A percentile compares a stretch with the other conserved stretches of the same genome.
These are phyloP conservation scores for Dendrobium chrysotoxum DNA, from an alignment of 106 monocot species.

Conservation along the genomic window DNA sequence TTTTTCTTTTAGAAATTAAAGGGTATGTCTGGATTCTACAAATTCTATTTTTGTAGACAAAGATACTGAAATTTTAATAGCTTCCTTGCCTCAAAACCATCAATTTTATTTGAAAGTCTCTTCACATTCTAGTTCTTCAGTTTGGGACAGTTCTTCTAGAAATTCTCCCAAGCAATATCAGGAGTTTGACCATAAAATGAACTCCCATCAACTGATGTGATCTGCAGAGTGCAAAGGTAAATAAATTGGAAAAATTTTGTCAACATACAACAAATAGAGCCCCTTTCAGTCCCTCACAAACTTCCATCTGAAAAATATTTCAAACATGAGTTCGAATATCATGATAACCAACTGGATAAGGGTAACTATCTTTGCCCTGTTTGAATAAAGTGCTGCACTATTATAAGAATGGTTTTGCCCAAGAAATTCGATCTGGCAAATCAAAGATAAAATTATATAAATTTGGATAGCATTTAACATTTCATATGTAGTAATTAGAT, in stretches of 20 bases:
- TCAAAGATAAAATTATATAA: too few species aligned
- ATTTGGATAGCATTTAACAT: too few species aligned
- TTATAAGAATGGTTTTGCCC: constrained; percentile 23
- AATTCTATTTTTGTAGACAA: background rate
- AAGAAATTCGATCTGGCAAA: constrained; percentile 70
- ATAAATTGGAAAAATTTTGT: background rate
- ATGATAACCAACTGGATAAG: constrained; percentile 83
- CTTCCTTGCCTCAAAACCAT: constrained; percentile 72
- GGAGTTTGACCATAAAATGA: constrained; percentile 75
- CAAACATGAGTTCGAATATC: constrained; percentile 50
- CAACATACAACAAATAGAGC: constrained; percentile 70
- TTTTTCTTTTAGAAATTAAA: background rate
- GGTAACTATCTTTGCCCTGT: constrained; percentile 89
- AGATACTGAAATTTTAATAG: background rate
- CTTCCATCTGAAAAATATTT: constrained; percentile 60
- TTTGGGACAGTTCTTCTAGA: constrained; percentile 50
- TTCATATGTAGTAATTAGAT: too few species aligned
- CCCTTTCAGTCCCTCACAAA: constrained; percentile 69
- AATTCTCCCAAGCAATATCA: constrained; percentile 72
- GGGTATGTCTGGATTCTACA: background rate
- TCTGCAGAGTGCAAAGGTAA: constrained; percentile 27
- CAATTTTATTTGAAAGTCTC: constrained; percentile 63
- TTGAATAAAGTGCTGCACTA: background rate
- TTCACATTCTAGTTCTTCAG: constrained; percentile 56
- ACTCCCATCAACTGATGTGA: constrained; percentile 52